Evolutionary conservation across 2,329 filamentous ascomycete genomes (phyloP), one percentile per base, ranked within the genome.

Genomic region (Fusarium sarcochroum): DNA sequence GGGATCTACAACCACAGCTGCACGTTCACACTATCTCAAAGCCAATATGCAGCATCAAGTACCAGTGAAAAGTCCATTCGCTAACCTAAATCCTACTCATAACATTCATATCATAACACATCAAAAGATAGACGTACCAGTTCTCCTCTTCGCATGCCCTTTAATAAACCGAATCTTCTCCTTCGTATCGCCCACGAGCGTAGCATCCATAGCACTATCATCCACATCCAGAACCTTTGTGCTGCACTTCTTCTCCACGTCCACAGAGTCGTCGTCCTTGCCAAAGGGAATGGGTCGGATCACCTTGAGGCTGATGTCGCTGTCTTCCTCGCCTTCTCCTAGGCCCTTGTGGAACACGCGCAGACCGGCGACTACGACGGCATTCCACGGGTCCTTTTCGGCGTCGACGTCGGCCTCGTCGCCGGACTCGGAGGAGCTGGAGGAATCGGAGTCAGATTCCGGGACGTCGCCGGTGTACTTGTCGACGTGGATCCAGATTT

Each of bases 341-440:
- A 74, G 68, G 1, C 78, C 80, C 70, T 86, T 86, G 73, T 85
- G 83, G 74, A 89, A 90, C 3, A 91, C 83, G n/a, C 87, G 83
- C 46, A 91, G 76, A 0, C 89, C 87, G 3, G 90, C 83, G 11
- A 89, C 85, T 5, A 82, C 85, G n/a, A 90, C 83, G 6, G 88
- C 88, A 72, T 90, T 90, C 88, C 89, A 91, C 1, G 87, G 85
- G 40, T 87, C 83, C 23, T 82, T 80, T 65, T 87, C 83, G 48
- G 85, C 85, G 65, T 86, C 83, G 48, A 84, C 85, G 65, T 86
- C 83, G 49, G 85, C 85, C 57, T 88, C 86, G 66, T 87, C 86
- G 11, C 81, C 82, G 8, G 84, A 82, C n/a, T 84, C 50, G 41
- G 35, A 35, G 14, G 23, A 30, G 14, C 35, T 45, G 11, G 58